Evolutionary conservation across 768 basidiomycete genomes (phyloP).

Genomic region (Mycena pura): DNA sequence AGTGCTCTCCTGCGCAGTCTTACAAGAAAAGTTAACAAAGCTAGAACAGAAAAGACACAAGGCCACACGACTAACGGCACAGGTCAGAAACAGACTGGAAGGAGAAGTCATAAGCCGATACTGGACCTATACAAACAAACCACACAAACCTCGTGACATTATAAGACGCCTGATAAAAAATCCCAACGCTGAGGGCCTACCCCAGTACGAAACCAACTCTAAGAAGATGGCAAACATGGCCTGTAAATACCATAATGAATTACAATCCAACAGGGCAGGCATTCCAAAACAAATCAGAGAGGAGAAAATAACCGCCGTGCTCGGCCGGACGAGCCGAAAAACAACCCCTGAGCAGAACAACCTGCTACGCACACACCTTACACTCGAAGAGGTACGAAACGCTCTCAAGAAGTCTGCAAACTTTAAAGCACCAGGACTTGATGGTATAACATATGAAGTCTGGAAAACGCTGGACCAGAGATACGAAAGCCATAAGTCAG

Average conservation of each 20-base stretch:
- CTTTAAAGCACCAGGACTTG: too few relatives aligned
- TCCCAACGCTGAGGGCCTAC: not conserved
- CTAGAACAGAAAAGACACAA: not conserved
- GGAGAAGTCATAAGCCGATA: conserved; percentile 19
- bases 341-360: not conserved
- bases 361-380: not conserved
- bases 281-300: not conserved
- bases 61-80: not conserved
- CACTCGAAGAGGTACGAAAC: not conserved
- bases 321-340: not conserved
- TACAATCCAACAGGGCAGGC: not conserved
- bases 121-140: conserved; percentile 12
- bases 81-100: not conserved
- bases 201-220: not conserved
- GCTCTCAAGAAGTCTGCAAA: not conserved
- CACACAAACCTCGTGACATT: conserved; percentile 7
- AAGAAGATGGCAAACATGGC: not conserved
- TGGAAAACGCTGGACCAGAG: too few relatives aligned
- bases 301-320: not conserved
- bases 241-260: not conserved
- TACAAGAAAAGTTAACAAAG: too few relatives aligned
- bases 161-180: conserved; percentile 12
- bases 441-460: too few relatives aligned
- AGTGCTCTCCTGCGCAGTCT: too few relatives aligned
- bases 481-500: not conserved